Base-by-base conservation (phyloP, 176 grass and related monocot species). In the Oryza coarctata region DNA sequence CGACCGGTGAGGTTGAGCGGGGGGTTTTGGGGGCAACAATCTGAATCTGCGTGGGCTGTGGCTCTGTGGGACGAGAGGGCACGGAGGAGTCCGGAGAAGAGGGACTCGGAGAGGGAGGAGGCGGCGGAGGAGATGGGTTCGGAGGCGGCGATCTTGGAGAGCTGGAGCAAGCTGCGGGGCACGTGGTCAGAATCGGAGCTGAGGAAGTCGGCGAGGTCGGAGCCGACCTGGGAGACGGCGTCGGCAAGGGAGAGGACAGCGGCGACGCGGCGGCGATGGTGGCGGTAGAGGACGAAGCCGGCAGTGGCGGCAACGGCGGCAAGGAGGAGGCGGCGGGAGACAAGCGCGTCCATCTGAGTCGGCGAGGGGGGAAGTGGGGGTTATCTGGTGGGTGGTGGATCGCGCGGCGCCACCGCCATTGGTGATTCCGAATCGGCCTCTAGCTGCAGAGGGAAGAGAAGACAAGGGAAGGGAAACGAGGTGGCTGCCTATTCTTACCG, bases 61-160 rank as follows among this genome's bases (percentile, higher is more conserved):
- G 33, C 31, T 68, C 68, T 76, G 38, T 76, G 58, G 31, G 50
- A 76, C 50, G 80, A 80, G 50, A 91, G 39, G 12, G 81, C 81
- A 13, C 77, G 76, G 64, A 87, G 85, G 29, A 81, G 63, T 32
- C 84, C 86, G 18, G 81, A 65, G 7, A 78, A 71, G 8, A 85
- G 35, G 40, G 81, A 84, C 18, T 87, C 65, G 43, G 81, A 88
- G 43, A 87, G 74, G 18, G 75, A 63, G 35, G 76, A 75, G 4
- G 90, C 78, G 9, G 82, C 38, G 5, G 84, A 55, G 45, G 75
- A 47, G 79, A 84, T 33, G 25, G 74, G 79, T 0, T 71, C 68
- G 80, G 89, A 91, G 23, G 82, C 61, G 11, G 84, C 84, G 70
- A 98, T 83, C 87, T 94, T 98, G 58, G 92, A 94, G n/a, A 94